Percentiles rank a stretch among this genome's conserved stretches.
phyloP scores from a whole-genome alignment of 2,329 filamentous ascomycete genomes.

The Epicoccum nigrum region DNA sequence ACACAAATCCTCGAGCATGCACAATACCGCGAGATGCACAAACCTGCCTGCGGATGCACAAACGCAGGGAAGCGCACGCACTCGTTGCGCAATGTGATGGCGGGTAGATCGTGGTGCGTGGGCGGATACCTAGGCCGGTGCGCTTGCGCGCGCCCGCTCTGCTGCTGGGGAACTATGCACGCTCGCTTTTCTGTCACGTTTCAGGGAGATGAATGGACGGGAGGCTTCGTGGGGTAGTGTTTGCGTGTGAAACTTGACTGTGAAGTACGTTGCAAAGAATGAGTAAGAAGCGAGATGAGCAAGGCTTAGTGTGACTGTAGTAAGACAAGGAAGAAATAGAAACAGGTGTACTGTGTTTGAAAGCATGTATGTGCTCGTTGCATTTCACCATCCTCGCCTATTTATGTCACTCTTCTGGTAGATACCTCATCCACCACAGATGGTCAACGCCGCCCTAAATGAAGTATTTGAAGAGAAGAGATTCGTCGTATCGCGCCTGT shows the following conservation, averaged over 20 bases:
- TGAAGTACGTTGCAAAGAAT: not conserved
- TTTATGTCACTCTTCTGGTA: slow-evolving; percentile 6
- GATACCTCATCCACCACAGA: slow-evolving; percentile 7
- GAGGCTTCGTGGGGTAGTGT: not conserved
- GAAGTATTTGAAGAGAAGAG: slow-evolving; percentile 14
- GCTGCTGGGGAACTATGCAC: not conserved
- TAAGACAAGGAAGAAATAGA: not conserved
- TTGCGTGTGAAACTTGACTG: not conserved
- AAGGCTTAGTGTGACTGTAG: not conserved
- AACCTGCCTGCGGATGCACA: no score
- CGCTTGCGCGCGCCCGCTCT: not conserved
- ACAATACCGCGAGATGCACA: not conserved
- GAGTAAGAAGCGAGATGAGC: slow-evolving; percentile 1
- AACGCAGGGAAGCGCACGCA: not conserved
- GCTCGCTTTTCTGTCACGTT: not conserved
- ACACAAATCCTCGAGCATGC: not conserved
- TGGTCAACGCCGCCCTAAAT: slow-evolving; percentile 16
- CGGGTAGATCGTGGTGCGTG: slow-evolving; percentile 1
- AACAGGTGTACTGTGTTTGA: not conserved
- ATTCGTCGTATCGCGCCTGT: slow-evolving; percentile 10
- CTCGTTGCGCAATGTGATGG: not conserved
- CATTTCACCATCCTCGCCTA: slow-evolving; percentile 10
- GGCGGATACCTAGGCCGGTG: not conserved
- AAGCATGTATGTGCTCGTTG: slow-evolving; percentile 16
- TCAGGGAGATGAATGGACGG: not conserved